Base-by-base conservation (phyloP, 768 basidiomycete species). In the Boletus huronensis region DNA sequence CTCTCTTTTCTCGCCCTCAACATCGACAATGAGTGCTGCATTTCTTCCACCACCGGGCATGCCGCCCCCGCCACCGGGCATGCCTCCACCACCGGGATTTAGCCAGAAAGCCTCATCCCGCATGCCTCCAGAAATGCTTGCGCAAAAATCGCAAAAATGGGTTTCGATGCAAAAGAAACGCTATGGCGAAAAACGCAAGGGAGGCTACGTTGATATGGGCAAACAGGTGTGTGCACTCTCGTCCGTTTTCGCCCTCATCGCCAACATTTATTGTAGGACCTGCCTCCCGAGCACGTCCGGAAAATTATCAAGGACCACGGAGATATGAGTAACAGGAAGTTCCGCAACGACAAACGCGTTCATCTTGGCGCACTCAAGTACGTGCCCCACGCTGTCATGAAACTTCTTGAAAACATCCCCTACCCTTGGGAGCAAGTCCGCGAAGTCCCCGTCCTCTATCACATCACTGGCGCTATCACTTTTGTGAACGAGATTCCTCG, bases 291-390 rank as follows among this genome's bases (percentile, higher is more conserved):
- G 72, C 95, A 98, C 68, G 88, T 99, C 60, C 87, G 97, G 57
- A 98, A 98, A 87, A 98, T 99, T 65, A 94, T 98, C 78, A 95
- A 98, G 76, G 97, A 98, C 74, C 96, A 98, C 65, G 95, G 96
- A 61, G 95, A 98, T 77, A 98, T 99, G 97, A 94, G 92, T 74
- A 96, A 95, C 71, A 85, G 97, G 71, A 99, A 99, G 79, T 99
- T 98, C 73, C 80, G 97, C 62, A 97, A 96, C 69, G 97, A 99
- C 79, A 99, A 99, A 77, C 92, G 97, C 58, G 97, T 99, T 39
- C 97, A 99, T 74, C 84, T 99, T 29, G 97, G 97, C 61, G 97
- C 97, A 34, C 82, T 98, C 67, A 93, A 93, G 76, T 99, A 98
- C 71, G 95, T 99, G 48, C 97, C 97, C 21, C 97, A 99, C 73